Evolutionary conservation across 2,329 filamentous ascomycete species (phyloP), one percentile per base, ranked within the genome.

Genomic region (Cytospora piceae): DNA sequence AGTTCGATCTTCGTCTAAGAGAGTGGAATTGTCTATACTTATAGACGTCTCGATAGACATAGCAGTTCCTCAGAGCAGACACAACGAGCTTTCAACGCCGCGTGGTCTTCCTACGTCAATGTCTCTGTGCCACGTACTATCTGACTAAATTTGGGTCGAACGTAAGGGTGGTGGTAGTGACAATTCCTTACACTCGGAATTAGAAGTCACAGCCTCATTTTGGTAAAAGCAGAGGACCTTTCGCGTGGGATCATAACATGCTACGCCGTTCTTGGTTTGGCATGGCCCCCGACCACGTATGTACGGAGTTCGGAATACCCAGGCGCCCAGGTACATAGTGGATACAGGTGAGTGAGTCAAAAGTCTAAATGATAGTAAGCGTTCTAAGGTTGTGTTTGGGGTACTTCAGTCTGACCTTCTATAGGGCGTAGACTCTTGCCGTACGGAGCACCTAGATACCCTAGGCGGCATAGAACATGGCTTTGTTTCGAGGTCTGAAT

Each of bases 301-400:
- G 0, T 51, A 57, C 61, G 61, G 61, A 63, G 61, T 63, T 57
- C 53, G 61, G 53, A 57, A 39, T 63, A 52, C 53, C 53, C 55
- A 46, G 20, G 15, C 49, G 34, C 37, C 32, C 32, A 34, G 32
- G 32, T 34, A 42, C 14, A 15, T 49, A 24, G 46, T 49, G 46
- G n/a, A 49, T 46, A 17, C 6, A 42, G 32, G 11, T 34, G 32
- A 34, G 11, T 34, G 32, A 34, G 8, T 42, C 39, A 42, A 20
- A 12, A 42, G 15, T 20, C 4, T 17, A 20, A 17, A 42, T 20
- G 20, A 14, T 42, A 42, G 39, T 42, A 20, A 42, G 20, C 20
- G 8, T 34, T 34, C 2, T 11, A 12, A 29, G 5, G 27, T 5
- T 29, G 27, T 46, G 17, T 22, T 9, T 9, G n/a, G 42, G 20